Conservation (phyloP, 2,329 filamentous ascomycete genomes). For the Aspergillus sp. region DNA sequence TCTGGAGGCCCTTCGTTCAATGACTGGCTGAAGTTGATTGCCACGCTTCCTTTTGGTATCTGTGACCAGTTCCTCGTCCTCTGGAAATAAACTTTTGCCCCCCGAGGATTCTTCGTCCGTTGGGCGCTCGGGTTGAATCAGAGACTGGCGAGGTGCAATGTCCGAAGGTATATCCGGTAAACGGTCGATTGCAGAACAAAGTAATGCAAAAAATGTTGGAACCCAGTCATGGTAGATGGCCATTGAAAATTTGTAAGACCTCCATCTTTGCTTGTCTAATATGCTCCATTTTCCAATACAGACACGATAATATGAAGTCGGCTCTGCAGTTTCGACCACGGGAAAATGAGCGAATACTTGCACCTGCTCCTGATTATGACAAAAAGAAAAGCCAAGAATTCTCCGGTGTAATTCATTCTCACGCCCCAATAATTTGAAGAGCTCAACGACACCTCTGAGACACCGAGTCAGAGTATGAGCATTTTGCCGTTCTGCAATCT, state of each 20-base stretch:
- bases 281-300: background rate
- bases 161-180: background rate
- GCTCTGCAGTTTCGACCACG: background rate
- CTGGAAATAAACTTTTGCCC: no score
- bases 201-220: background rate
- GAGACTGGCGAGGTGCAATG: no score
- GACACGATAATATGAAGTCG: background rate
- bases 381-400: conserved; percentile 9
- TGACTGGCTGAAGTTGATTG: no score
- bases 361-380: background rate
- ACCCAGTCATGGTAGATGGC: conserved; percentile 9
- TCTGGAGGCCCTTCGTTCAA: no score
- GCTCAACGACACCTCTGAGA: conserved; percentile 5
- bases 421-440: background rate
- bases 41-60: no score
- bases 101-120: no score
- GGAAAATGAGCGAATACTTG: conserved; percentile 7
- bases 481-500: background rate
- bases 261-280: background rate
- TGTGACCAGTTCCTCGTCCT: no score
- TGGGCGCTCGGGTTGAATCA: no score
- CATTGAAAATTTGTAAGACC: conserved; percentile 9
- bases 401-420: conserved; percentile 7
- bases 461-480: conserved; percentile 6
- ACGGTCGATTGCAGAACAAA: conserved; percentile 2